Base-by-base conservation (phyloP, 225 moss, liverwort and hornwort genomes). In the Bryoerythrophyllum caledonicum region DNA sequence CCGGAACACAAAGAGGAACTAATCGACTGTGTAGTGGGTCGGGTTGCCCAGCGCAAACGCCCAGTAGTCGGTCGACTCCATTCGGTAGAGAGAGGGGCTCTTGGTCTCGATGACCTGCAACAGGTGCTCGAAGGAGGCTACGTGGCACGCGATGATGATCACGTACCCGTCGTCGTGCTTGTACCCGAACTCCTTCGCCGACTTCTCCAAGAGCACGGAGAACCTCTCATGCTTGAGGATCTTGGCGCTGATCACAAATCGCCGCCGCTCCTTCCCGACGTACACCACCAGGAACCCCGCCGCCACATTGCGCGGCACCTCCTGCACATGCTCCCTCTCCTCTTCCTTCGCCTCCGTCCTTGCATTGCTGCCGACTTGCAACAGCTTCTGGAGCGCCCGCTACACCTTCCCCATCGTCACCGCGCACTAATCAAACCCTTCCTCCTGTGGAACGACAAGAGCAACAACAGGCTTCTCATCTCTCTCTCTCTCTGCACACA, bases 261-360 rank as follows among this genome's bases (percentile, higher is more conserved):
- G 28, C 26, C 63, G 54, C 74, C 82, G 81, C 79, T 93, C 88
- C 10, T 12, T 30, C 13, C 88, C 93, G 10, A 93, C 86, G 5
- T 88, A 93, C 17, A 93, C 90, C 4, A 82, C 87, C 69, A 90
- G 74, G 51, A 85, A 90, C 5, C 93, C 91, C 11, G 81, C 74
- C 2, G 88, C 87, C 21, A 95, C 86, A 49, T 89, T 79, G 1
- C 12, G 46, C 10, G 70, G 76, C 26, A 63, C 35, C 15, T n/a
- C n/a, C n/a, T 2, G 4, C 0, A 26, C 64, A n/a, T n/a, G n/a
- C 1, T 26, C 25, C 2, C 62, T 40, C 25, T 83, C 46, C 1
- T 2, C 4, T 0, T 34, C 64, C 1, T 26, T 20, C 2, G 67
- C 32, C n/a, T 75, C 37, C 0, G 4, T 0, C 0, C 37, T 38